phyloP scores from a whole-genome alignment of 164 flowering plant species.

The Annona cherimola region DNA sequence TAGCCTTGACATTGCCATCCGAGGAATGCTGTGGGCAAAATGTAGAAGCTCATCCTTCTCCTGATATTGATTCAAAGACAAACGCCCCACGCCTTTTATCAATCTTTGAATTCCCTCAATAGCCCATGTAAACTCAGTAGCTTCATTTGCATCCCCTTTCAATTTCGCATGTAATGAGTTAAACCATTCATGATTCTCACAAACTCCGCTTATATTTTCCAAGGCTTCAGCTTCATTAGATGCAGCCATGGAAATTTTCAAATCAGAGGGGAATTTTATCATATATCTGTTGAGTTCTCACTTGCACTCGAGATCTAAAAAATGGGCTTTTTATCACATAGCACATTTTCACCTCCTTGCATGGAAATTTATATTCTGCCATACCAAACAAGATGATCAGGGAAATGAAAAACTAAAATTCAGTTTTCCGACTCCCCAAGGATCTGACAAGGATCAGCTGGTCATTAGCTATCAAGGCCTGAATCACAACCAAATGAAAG shows the following conservation, averaged over 20 bases:
- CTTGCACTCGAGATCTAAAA: slow-evolving; percentile 49
- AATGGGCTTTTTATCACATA: slow-evolving; percentile 56
- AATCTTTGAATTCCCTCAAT: slow-evolving; percentile 46
- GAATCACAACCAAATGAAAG: no score
- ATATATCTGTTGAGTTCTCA: slow-evolving; percentile 25
- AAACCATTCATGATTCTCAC: slow-evolving; percentile 14
- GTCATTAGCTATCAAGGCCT: no score
- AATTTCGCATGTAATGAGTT: no score
- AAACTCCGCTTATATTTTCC: neutral
- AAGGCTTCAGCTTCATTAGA: slow-evolving; percentile 4
- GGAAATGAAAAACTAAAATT: neutral
- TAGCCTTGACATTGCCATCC: slow-evolving; percentile 72
- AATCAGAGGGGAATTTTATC: slow-evolving; percentile 11
- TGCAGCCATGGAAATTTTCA: slow-evolving; percentile 1
- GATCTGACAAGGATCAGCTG: no score
- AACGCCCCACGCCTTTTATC: slow-evolving; percentile 37
- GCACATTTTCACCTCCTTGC: slow-evolving; percentile 43
- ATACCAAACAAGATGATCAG: slow-evolving; percentile 11
- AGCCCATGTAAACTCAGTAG: neutral
- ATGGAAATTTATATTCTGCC: slow-evolving; percentile 35
- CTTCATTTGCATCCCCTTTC: no score
- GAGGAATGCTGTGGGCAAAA: slow-evolving; percentile 56
- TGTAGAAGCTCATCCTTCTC: slow-evolving; percentile 29
- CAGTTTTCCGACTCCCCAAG: neutral
- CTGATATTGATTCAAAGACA: slow-evolving; percentile 12